A percentile compares a stretch with the other conserved stretches of the same genome.
phyloP scores from a whole-genome alignment of 2,329 filamentous ascomycete species.

The Tolypocladium ophioglossoides region DNA sequence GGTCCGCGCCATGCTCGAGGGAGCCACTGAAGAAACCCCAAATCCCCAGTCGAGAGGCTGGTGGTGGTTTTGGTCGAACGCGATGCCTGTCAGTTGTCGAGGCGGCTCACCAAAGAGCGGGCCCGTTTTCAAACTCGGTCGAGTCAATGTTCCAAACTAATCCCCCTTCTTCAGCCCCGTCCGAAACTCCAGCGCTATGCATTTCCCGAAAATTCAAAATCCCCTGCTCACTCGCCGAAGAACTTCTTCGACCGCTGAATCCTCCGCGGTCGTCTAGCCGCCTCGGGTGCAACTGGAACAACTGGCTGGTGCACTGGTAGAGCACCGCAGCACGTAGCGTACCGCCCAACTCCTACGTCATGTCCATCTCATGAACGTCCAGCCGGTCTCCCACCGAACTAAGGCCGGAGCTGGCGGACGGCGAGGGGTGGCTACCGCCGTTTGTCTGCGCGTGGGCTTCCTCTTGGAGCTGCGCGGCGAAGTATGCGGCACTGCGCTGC shows the following conservation, averaged over 20 bases:
- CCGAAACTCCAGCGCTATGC: slow-evolving; percentile 34
- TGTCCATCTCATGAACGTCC: slow-evolving; percentile 15
- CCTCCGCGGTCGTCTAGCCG: background rate
- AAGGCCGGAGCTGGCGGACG: slow-evolving; percentile 43
- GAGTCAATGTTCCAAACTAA: background rate
- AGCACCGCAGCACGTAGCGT: background rate
- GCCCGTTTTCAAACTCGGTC: too few relatives aligned
- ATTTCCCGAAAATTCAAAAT: slow-evolving; percentile 2
- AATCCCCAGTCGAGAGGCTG: too few relatives aligned
- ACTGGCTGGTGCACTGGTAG: too few relatives aligned
- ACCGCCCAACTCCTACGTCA: background rate
- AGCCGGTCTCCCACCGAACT: slow-evolving; percentile 43
- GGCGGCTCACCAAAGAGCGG: too few relatives aligned
- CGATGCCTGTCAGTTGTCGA: too few relatives aligned
- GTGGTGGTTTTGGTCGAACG: too few relatives aligned
- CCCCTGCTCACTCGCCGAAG: background rate
- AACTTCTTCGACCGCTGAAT: background rate
- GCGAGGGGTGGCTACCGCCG: slow-evolving; percentile 16
- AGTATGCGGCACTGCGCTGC: slow-evolving; percentile 12
- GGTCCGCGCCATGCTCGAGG: too few relatives aligned
- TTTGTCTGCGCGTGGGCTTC: slow-evolving; percentile 1
- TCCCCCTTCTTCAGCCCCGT: background rate
- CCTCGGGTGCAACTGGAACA: background rate
- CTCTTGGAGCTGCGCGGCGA: slow-evolving; percentile 1
- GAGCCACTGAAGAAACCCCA: too few relatives aligned